Evolutionary conservation across 1,139 yeast genomes (phyloP).

Genomic region (Blastobotrys arbuscula): DNA sequence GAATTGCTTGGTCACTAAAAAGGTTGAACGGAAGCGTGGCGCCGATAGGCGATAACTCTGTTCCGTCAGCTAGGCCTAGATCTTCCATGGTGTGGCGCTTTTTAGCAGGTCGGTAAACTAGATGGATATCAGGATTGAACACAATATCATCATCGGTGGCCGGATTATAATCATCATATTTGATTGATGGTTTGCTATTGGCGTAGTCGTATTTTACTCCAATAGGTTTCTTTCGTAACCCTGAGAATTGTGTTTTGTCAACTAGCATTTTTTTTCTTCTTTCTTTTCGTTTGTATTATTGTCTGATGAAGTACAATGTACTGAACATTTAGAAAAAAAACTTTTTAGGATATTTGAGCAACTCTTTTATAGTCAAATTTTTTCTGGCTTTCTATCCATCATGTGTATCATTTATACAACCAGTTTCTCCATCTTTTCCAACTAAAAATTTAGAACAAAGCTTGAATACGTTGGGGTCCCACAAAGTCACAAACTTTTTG

Average conservation of each 20-base stretch:
- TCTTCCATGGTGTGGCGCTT: slow-evolving; percentile 3
- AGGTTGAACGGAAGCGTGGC: slow-evolving; percentile 5
- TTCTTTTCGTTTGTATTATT: not conserved
- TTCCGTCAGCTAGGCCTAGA: slow-evolving; percentile 3
- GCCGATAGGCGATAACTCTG: slow-evolving; percentile 4
- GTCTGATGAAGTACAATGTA: no score
- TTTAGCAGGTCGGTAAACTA: not conserved
- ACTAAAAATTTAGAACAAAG: no score
- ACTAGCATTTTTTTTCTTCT: slow-evolving; percentile 1
- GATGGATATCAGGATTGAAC: slow-evolving; percentile 3
- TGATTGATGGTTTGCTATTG: not conserved
- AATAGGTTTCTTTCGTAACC: not conserved
- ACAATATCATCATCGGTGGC: not conserved
- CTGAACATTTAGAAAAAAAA: no score
- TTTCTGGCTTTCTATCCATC: no score
- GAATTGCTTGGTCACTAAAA: slow-evolving; percentile 5
- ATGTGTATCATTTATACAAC: no score
- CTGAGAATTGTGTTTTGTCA: slow-evolving; percentile 8
- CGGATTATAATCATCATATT: not conserved
- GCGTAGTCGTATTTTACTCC: not conserved
- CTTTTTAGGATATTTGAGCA: no score
- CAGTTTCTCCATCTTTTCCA: no score
- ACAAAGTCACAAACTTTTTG: no score
- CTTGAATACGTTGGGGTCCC: no score
- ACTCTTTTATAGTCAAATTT: no score